Evolutionary conservation across 2,329 filamentous ascomycete genomes (phyloP).

Genomic region (Calonectria pseudoturangicola): DNA sequence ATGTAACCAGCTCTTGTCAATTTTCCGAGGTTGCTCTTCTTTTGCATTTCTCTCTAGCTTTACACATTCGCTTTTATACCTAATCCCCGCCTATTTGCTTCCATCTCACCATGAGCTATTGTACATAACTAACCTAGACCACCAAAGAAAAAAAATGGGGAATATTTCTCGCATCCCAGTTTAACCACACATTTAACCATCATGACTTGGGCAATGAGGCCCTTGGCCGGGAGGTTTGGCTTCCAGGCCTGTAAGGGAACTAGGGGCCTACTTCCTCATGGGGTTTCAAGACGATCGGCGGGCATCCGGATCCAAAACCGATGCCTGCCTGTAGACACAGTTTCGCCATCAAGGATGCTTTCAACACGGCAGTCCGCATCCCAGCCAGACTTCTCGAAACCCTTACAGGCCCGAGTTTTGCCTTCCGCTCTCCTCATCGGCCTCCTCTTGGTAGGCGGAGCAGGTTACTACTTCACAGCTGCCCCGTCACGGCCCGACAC

Average conservation of each 20-base stretch:
- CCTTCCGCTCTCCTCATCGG: constrained; percentile 50
- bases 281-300: neutral
- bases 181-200: neutral
- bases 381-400: constrained; percentile 64
- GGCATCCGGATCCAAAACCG: neutral
- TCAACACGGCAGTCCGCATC: constrained; percentile 32
- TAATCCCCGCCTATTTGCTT: neutral
- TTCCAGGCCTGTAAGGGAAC: neutral
- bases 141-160: constrained; percentile 4
- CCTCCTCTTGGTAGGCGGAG: constrained; percentile 50
- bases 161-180: neutral
- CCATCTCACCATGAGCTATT: neutral
- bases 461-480: constrained; percentile 53
- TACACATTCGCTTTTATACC: too few relatives aligned
- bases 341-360: constrained; percentile 24
- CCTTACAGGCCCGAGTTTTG: constrained; percentile 58
- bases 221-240: neutral
- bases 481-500: constrained; percentile 51
- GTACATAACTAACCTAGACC: neutral
- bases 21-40: too few relatives aligned
- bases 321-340: neutral
- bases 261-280: neutral
- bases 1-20: too few relatives aligned
- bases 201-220: constrained; percentile 22
- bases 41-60: too few relatives aligned